A percentile compares a stretch with the other conserved stretches of the same genome.
These are phyloP conservation scores for Aspergillus quadrilineatus DNA, from an alignment of 2,329 filamentous ascomycete genomes.

Conservation along the genomic window DNA sequence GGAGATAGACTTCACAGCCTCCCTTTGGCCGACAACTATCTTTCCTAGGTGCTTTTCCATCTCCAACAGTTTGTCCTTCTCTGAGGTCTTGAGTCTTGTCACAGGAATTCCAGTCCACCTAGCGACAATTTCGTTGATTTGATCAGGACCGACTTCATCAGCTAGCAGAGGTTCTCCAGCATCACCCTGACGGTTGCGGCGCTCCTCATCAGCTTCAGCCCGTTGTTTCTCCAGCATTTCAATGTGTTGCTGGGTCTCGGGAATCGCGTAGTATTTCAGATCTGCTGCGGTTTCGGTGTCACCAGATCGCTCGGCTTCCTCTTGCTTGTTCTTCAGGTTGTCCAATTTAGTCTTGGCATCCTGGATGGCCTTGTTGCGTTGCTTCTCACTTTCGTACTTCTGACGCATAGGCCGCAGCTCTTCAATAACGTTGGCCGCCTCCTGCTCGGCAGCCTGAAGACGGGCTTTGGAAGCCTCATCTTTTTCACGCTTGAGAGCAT, in stretches of 20 bases:
- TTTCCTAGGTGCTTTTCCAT: conserved; percentile 88
- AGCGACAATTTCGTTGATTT: conserved; percentile 98
- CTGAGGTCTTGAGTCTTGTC: conserved; percentile 86
- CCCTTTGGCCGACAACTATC: conserved; percentile 88
- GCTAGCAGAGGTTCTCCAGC: conserved; percentile 74
- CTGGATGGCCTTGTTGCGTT: conserved; percentile 86
- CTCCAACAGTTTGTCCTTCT: conserved; percentile 96
- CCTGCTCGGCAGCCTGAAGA: conserved; percentile 77
- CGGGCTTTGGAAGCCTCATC: conserved; percentile 87
- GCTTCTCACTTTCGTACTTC: conserved; percentile 93
- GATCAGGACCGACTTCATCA: conserved; percentile 90
- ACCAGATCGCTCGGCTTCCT: conserved; percentile 84
- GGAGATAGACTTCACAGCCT: conserved; percentile 88
- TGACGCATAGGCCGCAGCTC: conserved; percentile 87
- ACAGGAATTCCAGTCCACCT: conserved; percentile 99
- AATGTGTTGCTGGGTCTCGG: conserved; percentile 81
- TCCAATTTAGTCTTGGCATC: conserved; percentile 95
- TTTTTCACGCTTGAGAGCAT: conserved; percentile 88
- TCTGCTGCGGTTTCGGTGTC: conserved; percentile 88
- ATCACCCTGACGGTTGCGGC: conserved; percentile 55
- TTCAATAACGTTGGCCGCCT: conserved; percentile 91
- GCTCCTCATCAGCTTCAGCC: conserved; percentile 70
- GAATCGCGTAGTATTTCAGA: conserved; percentile 95
- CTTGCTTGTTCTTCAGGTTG: conserved; percentile 82
- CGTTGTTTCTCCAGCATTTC: conserved; percentile 78